Evolutionary conservation across 2,329 filamentous ascomycete species (phyloP), one percentile per base, ranked within the genome.

Genomic region (Knufia fluminis): DNA sequence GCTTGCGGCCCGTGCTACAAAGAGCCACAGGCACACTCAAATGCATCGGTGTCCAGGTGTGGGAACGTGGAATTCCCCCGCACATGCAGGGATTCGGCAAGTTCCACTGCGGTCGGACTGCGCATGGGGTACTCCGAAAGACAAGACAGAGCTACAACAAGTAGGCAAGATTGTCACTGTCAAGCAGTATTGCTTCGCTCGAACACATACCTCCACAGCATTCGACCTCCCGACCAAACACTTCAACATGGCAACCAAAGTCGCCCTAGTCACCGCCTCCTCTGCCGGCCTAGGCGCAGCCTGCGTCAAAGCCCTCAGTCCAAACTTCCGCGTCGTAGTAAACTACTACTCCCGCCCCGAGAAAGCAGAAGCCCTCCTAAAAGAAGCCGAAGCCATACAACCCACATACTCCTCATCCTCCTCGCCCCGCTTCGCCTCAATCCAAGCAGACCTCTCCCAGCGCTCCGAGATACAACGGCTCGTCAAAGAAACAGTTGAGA

Each of bases 401-500:
- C 47, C 53, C 14, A 42, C 52, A 6, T 45, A 44, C n/a, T 36
- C 22, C 16, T 35, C 39, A 3, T 39, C 23, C 19, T 36, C 36
- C 9, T 10, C 42, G 1, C 55, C 54, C 10, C 55, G 57, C 24
- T 60, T 58, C 52, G 52, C 57, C 52, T 48, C 52, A 35, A 56
- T 60, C 57, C 49, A 57, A 31, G 58, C 58, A 22, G 58, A 60
- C 38, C 48, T 57, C 4, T 49, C 54, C 12, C 35, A 56, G 31
- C 52, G 54, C 28, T 50, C 54, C 52, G 57, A 56, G 44, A 52
- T 60, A 2, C 62, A 70, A 48, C 60, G 56, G 6, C 66, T 75
- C 2, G 68, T 74, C 3, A 50, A 60, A 26, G 70, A 74, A 46
- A 71, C 71, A 0, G 54, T 74, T 36, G 54, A 59, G 9, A 66